A percentile compares a stretch with the other conserved stretches of the same genome.
Evolutionary conservation across 768 basidiomycete species (phyloP).

Genomic region (Trametes punicea): DNA sequence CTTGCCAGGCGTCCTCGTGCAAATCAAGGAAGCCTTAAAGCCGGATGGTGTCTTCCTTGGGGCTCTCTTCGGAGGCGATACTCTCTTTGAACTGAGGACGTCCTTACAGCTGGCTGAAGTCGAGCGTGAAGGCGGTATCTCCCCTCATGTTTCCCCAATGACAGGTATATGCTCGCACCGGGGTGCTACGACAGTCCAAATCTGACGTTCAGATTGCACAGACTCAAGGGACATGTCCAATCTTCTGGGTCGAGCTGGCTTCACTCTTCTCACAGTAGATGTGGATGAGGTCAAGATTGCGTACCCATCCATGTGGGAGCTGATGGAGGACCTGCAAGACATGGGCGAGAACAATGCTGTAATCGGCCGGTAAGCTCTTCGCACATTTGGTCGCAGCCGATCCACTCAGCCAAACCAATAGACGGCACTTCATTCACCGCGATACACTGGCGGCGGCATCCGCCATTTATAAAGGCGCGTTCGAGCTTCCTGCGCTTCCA

Average conservation of each 20-base stretch:
- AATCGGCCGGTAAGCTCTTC: conserved; percentile 72
- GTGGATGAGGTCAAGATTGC: conserved; percentile 87
- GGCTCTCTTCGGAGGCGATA: conserved; percentile 94
- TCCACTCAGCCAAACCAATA: conserved; percentile 25
- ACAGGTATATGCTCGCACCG: conserved; percentile 55
- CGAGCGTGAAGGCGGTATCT: conserved; percentile 93
- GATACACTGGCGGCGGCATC: conserved; percentile 91
- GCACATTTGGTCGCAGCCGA: not conserved
- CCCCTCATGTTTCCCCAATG: conserved; percentile 97
- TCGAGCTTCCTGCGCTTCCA: not conserved
- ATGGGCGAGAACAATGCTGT: conserved; percentile 98
- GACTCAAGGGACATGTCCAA: conserved; percentile 93
- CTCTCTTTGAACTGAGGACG: conserved; percentile 93
- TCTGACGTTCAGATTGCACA: conserved; percentile 29
- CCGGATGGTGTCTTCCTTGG: conserved; percentile 95
- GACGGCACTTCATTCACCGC: conserved; percentile 66
- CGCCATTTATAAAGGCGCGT: conserved; percentile 85
- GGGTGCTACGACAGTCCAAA: not conserved
- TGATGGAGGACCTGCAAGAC: conserved; percentile 87
- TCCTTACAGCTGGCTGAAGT: conserved; percentile 90
- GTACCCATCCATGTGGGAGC: conserved; percentile 96
- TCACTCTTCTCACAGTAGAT: conserved; percentile 91
- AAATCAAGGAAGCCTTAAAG: conserved; percentile 78
- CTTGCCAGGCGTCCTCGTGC: conserved; percentile 83
- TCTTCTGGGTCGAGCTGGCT: conserved; percentile 88